Evolutionary conservation across 2,329 filamentous ascomycete species (phyloP), one percentile per base, ranked within the genome.

Genomic region (Fusarium pilosicola): DNA sequence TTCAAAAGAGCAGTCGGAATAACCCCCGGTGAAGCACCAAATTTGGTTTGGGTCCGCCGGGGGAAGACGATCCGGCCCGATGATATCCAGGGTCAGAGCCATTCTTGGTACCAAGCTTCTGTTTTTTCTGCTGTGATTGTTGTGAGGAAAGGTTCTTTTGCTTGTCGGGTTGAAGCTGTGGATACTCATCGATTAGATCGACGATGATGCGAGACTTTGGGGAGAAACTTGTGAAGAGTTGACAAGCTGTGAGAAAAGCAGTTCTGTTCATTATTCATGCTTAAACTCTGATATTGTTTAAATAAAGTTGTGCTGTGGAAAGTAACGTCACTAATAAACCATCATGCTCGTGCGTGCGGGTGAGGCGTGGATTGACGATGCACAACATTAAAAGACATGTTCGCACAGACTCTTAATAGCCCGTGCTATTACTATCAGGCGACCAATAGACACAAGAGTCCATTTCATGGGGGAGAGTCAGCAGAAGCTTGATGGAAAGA

Each of bases 61-160:
- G 71, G 76, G 76, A 77, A 78, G 74, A 59, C 74, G 75, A 77
- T 77, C 76, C 76, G 76, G 76, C 66, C 76, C 76, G 76, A 77
- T 77, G 74, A 57, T 74, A 51, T 71, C 70, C 64, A 68, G 71
- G 71, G 68, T 71, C 64, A 60, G 73, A 76, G 73, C 76, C 76
- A 72, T 70, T 65, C 56, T 64, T 71, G 67, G 73, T 77, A 73
- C 74, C 62, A 67, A 68, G 74, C 74, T 62, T 73, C 45, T 54
- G 71, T 44, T 66, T 74, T 57, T 71, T 65, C 65, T 63, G 59
- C 60, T 65, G 67, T 66, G 38, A 66, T 61, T 58, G 11, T n/a
- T 36, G 42, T n/a, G 42, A 61, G 48, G 28, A 45, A 62, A 70
- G 57, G 68, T 74, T 74, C 71, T 65, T 74, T 74, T 74, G 68